Percentiles rank a stretch among this genome's conserved stretches.
These are phyloP conservation scores for Butyriboletus loyo DNA, from an alignment of 768 basidiomycete genomes.

Conservation along the genomic window DNA sequence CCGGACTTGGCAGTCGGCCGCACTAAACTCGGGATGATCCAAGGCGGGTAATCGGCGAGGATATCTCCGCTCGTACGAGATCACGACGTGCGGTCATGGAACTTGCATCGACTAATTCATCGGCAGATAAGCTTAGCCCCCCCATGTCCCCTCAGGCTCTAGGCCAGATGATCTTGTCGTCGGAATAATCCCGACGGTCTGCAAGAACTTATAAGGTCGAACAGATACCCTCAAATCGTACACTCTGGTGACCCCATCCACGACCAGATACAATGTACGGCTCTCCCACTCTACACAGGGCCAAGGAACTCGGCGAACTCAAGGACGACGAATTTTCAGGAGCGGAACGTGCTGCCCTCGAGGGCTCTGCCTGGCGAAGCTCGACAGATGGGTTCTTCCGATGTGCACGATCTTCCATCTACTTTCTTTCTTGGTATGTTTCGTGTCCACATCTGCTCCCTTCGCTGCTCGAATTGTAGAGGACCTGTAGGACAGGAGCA, in stretches of 20 bases:
- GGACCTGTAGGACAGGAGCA: conserved; percentile 34
- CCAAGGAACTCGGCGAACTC: conserved; percentile 8
- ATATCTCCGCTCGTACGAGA: background rate
- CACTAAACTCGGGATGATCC: background rate
- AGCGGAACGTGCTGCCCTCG: conserved; percentile 26
- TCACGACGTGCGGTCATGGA: background rate
- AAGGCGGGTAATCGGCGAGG: background rate
- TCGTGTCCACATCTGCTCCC: background rate
- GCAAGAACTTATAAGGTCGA: background rate
- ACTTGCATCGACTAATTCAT: too few species aligned
- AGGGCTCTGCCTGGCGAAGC: conserved; percentile 45
- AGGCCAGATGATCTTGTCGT: too few species aligned
- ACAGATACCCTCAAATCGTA: background rate
- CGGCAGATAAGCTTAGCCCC: too few species aligned
- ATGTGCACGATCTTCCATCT: conserved; percentile 49
- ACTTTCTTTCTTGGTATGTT: conserved; percentile 51
- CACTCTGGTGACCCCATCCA: background rate
- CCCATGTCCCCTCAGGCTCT: too few species aligned
- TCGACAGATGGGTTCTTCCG: conserved; percentile 48
- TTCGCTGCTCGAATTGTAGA: background rate
- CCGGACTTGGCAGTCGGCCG: background rate
- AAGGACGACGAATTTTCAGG: conserved; percentile 11
- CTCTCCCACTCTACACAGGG: background rate
- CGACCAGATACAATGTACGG: background rate
- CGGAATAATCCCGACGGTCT: too few species aligned